These are phyloP conservation scores for Euphorbia tirucalli DNA, from an alignment of 345 rosid genomes.

Conservation along the genomic window DNA sequence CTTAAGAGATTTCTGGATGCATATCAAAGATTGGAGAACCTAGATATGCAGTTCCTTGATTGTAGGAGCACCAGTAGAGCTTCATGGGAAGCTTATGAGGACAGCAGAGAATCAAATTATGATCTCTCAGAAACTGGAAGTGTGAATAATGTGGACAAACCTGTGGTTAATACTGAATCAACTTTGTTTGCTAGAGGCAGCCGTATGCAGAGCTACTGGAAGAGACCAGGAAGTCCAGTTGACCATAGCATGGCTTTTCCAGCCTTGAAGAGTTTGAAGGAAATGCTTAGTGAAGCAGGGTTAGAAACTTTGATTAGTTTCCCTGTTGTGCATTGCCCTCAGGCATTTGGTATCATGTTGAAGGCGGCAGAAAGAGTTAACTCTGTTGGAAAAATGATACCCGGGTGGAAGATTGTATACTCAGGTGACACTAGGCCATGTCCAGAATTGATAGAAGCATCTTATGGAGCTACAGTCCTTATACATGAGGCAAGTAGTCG, in stretches of 20 bases:
- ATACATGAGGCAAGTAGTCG: conserved; percentile 71
- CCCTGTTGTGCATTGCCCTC: conserved; percentile 94
- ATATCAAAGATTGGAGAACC: conserved; percentile 83
- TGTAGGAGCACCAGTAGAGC: conserved; percentile 67
- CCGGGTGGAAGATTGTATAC: conserved; percentile 92
- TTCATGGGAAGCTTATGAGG: conserved; percentile 57
- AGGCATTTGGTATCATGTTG: conserved; percentile 72
- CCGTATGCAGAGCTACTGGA: conserved; percentile 74
- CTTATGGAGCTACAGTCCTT: conserved; percentile 78
- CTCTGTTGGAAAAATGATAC: conserved; percentile 59
- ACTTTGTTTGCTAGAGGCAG: conserved; percentile 62
- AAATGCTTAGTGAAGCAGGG: conserved; percentile 58
- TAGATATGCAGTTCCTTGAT: conserved; percentile 85
- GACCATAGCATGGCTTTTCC: conserved; percentile 45
- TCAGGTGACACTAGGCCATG: conserved; percentile 98
- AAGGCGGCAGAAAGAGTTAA: conserved; percentile 72
- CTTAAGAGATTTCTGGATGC: conserved; percentile 83
- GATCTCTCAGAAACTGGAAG: conserved; percentile 28
- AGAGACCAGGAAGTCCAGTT: conserved; percentile 45
- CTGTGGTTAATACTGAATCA: conserved; percentile 22
- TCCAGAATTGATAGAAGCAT: conserved; percentile 63
- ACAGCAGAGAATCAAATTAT: conserved; percentile 24
- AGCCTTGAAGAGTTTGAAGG: conserved; percentile 49
- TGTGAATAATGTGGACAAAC: conserved; percentile 16
- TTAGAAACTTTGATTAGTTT: conserved; percentile 68